Base-by-base conservation (phyloP, 306 rosid genomes). In the Adenanthera pavonina region DNA sequence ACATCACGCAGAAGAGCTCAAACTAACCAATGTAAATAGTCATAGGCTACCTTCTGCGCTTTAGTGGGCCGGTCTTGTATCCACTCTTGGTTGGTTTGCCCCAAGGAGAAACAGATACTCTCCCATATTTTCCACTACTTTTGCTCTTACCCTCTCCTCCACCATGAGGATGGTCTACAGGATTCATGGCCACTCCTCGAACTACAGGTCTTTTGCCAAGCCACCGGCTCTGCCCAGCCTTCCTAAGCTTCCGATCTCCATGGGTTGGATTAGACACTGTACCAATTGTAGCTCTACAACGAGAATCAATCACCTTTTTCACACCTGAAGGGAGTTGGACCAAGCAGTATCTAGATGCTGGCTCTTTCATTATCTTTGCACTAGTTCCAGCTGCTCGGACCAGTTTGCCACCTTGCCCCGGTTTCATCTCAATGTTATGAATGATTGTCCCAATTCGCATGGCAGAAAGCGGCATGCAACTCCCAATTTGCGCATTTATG, bases 121-220 rank as follows among this genome's bases (percentile, higher is more conserved):
- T 72, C 15, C 98, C 96, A 53, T 48, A 82, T 51, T 54, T 52
- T 3, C 95, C 98, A 83, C 93, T 83, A 83, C 92, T 88, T 91
- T 88, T 92, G 86, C 97, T 90, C 85, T 80, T 88, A 72, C 96
- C 97, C 88, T 90, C 97, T 61, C 97, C 96, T 82, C 98, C 94
- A 75, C 98, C 98, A 64, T 93, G 96, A 69, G 96, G 97, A 90
- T 89, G 97, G 85, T 93, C 96, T 34, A 91, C 80, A 0, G 91
- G 93, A 81, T 92, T 94, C 98, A 94, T 94, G 10, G 98, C 97
- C 86, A 94, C 94, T 81, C 97, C 97, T 53, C 92, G 86, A 78
- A 92, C 97, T 15, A 77, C 87, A 0, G 97, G 98, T 80, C 97
- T 87, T 60, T 87, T 81, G 36, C 97, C 97, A 48, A 89, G 82